Conservation (phyloP, 169 alveolate species). For the Plasmodium yoelii region DNA sequence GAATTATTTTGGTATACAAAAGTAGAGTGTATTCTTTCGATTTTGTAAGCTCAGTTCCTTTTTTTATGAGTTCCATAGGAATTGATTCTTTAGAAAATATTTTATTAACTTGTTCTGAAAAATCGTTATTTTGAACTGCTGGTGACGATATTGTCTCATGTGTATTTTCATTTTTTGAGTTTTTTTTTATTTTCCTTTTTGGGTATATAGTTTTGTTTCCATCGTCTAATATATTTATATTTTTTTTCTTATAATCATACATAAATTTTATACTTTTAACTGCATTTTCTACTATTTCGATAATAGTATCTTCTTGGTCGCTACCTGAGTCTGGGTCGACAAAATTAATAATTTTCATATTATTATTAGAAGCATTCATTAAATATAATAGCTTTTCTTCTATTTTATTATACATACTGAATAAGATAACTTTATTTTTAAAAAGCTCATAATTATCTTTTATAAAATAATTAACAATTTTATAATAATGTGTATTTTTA, state of each 20-base stretch:
- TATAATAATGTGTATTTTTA: conserved; percentile 4
- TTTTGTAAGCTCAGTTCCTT: conserved; percentile 24
- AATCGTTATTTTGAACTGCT: no score
- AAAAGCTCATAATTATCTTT: conserved; percentile 32
- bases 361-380: conserved; percentile 18
- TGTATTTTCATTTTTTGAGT: no score
- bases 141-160: no score
- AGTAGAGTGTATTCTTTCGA: conserved; percentile 29
- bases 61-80: conserved; percentile 23
- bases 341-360: background rate
- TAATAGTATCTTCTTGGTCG: background rate
- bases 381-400: conserved; percentile 23
- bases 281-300: conserved; percentile 16
- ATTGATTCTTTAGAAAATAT: background rate
- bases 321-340: background rate
- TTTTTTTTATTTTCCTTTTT: no score
- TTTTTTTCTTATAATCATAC: background rate
- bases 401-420: conserved; percentile 40
- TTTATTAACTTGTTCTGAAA: no score
- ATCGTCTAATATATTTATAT: no score
- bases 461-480: conserved; percentile 36
- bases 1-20: conserved; percentile 18
- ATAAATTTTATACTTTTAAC: background rate
- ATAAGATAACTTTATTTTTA: conserved; percentile 41
- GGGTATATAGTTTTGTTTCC: no score